Conservation (phyloP, 2,329 filamentous ascomycete species). For the Aureobasidium sp. region DNA sequence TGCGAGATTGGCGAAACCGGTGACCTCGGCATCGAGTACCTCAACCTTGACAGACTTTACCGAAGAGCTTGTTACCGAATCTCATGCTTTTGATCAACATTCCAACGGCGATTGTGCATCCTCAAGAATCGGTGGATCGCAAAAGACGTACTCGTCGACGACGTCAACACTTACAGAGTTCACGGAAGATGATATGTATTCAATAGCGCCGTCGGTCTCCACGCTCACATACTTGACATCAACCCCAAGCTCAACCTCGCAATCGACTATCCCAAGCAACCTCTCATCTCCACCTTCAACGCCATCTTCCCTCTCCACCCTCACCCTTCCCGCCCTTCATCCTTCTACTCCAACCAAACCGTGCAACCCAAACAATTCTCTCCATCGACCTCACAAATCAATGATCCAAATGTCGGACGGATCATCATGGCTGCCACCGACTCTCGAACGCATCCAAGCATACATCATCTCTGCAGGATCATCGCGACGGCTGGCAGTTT, state of each 20-base stretch:
- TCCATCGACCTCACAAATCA: not conserved
- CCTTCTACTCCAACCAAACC: not conserved
- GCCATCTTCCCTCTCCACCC: not conserved
- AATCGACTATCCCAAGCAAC: not conserved
- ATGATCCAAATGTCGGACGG: not conserved
- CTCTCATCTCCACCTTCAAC: not conserved
- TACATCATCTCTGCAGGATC: not conserved
- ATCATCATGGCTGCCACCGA: constrained; percentile 3
- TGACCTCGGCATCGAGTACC: not conserved
- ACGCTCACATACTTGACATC: not conserved
- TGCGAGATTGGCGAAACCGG: not conserved
- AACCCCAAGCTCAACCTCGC: not conserved
- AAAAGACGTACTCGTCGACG: not conserved
- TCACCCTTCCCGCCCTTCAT: not conserved
- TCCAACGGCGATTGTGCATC: not conserved
- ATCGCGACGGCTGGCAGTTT: not conserved
- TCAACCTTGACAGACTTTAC: not conserved
- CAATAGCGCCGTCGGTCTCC: not conserved
- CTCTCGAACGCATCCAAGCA: not conserved
- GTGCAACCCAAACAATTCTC: too few species aligned
- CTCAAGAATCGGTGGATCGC: too few species aligned
- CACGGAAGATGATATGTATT: not conserved
- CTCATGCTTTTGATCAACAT: not conserved
- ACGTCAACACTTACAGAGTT: not conserved
- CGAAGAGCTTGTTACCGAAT: not conserved